Percentiles rank a stretch among this genome's conserved stretches.
Conservation (phyloP, 306 rosid genomes). For the Castanea sativa region DNA sequence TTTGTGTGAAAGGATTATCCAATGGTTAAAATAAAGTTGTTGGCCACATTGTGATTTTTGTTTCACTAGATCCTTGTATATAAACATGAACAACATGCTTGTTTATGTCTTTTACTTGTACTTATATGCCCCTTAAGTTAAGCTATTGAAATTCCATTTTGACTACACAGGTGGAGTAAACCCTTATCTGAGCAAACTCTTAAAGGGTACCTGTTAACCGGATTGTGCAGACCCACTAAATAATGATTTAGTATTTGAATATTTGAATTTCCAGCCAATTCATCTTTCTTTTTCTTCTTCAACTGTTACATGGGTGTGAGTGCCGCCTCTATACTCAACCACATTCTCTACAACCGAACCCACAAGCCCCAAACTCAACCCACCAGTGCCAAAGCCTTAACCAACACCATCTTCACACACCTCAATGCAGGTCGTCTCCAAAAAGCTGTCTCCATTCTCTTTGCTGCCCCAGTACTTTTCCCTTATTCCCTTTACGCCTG, state of each 20-base stretch:
- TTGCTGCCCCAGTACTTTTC: constrained; percentile 40
- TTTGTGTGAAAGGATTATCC: too few relatives aligned
- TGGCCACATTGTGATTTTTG: too few relatives aligned
- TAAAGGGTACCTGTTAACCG: too few relatives aligned
- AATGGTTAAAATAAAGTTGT: too few relatives aligned
- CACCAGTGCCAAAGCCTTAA: constrained; percentile 10
- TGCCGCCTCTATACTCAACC: constrained; percentile 38
- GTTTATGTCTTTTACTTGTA: too few relatives aligned
- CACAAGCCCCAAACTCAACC: constrained; percentile 20
- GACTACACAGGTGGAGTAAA: too few relatives aligned
- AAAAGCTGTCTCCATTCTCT: constrained; percentile 52
- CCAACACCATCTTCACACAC: constrained; percentile 29
- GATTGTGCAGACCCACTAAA: background rate
- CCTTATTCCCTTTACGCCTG: constrained; percentile 49
- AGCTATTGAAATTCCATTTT: too few relatives aligned
- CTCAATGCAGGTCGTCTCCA: constrained; percentile 38
- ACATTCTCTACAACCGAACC: constrained; percentile 25
- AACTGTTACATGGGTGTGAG: constrained; percentile 27
- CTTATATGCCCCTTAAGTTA: too few relatives aligned
- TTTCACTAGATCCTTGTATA: too few relatives aligned
- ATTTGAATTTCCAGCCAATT: background rate
- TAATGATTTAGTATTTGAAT: background rate
- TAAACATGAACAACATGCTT: too few relatives aligned
- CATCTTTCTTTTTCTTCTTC: background rate
- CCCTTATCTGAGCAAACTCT: too few relatives aligned